Percentiles rank a stretch among this genome's conserved stretches.
Conservation (phyloP, 768 basidiomycete species). For the Psilocybe sp. region DNA sequence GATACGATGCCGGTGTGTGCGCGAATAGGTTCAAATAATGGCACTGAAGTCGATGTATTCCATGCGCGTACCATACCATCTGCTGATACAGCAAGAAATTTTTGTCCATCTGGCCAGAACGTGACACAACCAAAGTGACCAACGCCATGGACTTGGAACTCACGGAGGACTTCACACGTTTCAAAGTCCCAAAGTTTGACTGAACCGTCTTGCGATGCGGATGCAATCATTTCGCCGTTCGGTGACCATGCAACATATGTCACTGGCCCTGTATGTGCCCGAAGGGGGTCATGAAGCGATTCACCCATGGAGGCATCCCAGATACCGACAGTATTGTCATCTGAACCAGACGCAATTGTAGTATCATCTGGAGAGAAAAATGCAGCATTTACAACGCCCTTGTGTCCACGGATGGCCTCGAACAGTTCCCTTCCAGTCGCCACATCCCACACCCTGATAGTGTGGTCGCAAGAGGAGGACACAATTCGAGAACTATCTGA, state of each 20-base stretch:
- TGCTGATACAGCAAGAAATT: background rate
- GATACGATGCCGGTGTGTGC: too few species aligned
- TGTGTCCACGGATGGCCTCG: conserved; percentile 13
- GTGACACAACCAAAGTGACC: background rate
- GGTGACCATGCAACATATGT: conserved; percentile 16
- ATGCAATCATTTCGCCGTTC: conserved; percentile 13
- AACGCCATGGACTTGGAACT: background rate
- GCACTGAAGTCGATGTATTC: too few species aligned
- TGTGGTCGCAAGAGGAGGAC: conserved; percentile 35
- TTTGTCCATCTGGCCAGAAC: background rate
- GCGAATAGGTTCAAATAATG: too few species aligned
- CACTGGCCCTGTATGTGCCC: conserved; percentile 12
- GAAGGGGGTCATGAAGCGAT: background rate
- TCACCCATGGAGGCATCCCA: conserved; percentile 15
- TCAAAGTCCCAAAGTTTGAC: conserved; percentile 11
- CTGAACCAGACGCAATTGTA: conserved; percentile 16
- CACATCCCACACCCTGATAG: conserved; percentile 34
- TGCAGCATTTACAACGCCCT: conserved; percentile 11
- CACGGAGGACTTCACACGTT: background rate
- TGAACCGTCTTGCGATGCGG: conserved; percentile 15
- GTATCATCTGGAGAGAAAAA: conserved; percentile 18
- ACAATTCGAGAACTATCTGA: conserved; percentile 22
- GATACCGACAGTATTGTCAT: conserved; percentile 18
- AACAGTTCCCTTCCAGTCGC: conserved; percentile 17
- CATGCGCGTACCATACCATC: too few species aligned